Evolutionary conservation across 2,329 filamentous ascomycete species (phyloP).

Genomic region (Pseudocercospora fuligena): DNA sequence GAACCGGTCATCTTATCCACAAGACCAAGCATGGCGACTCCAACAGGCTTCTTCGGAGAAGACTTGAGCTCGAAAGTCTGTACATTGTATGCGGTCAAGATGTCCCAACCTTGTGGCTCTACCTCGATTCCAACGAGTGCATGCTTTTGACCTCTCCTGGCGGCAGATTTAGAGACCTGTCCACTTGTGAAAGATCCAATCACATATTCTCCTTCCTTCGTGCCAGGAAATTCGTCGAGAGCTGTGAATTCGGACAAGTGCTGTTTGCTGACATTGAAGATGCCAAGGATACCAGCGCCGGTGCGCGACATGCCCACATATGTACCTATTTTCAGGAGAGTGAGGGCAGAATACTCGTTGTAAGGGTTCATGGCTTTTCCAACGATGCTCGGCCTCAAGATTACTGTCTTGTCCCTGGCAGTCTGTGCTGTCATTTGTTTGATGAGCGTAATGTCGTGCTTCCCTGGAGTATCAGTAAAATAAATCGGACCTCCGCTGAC

Average conservation of each 20-base stretch:
- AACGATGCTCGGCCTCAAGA: constrained; percentile 76
- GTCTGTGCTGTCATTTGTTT: constrained; percentile 80
- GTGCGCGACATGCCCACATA: constrained; percentile 72
- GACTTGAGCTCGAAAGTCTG: constrained; percentile 53
- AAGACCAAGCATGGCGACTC: constrained; percentile 74
- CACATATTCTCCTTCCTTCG: constrained; percentile 67
- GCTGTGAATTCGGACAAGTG: constrained; percentile 71
- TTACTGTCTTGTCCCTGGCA: constrained; percentile 72
- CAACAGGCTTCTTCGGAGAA: constrained; percentile 47
- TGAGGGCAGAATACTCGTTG: constrained; percentile 72
- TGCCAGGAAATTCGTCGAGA: constrained; percentile 74
- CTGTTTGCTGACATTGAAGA: constrained; percentile 78
- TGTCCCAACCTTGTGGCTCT: constrained; percentile 57
- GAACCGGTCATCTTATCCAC: constrained; percentile 88
- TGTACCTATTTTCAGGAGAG: constrained; percentile 76
- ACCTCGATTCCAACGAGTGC: constrained; percentile 67
- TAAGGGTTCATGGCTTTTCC: constrained; percentile 78
- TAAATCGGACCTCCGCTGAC: constrained; percentile 91
- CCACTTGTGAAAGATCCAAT: constrained; percentile 74
- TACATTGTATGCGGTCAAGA: constrained; percentile 72
- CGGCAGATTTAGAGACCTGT: constrained; percentile 58
- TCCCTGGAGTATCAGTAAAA: constrained; percentile 86
- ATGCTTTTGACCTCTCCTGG: constrained; percentile 36
- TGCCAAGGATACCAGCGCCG: constrained; percentile 76
- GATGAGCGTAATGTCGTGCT: constrained; percentile 77